Conservation (phyloP, 352 stramenopile genomes). For the Peronospora farinosa region DNA sequence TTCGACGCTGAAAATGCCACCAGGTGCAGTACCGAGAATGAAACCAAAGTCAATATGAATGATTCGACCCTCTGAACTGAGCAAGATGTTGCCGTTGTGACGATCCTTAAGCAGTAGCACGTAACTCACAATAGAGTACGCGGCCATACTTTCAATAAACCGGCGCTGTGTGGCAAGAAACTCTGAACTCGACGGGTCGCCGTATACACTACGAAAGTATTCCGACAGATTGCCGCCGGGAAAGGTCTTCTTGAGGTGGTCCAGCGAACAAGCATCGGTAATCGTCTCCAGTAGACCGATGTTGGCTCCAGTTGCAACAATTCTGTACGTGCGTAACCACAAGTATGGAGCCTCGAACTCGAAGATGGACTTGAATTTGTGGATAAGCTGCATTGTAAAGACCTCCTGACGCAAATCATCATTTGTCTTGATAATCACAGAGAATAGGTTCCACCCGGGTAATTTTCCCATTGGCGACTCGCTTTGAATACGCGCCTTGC, state of each 20-base stretch:
- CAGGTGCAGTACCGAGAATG: constrained; percentile 95
- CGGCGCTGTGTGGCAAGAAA: constrained; percentile 81
- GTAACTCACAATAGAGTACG: constrained; percentile 97
- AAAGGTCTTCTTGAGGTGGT: constrained; percentile 94
- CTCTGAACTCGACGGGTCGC: constrained; percentile 29
- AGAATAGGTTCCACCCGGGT: constrained; percentile 86
- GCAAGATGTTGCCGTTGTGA: constrained; percentile 98
- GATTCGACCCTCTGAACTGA: constrained; percentile 92
- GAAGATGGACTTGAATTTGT: constrained; percentile 92
- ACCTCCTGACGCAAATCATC: constrained; percentile 96
- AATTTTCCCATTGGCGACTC: constrained; percentile 74
- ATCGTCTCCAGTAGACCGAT: constrained; percentile 95
- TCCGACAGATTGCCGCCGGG: constrained; percentile 75
- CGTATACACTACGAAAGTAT: constrained; percentile 84
- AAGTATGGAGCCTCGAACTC: constrained; percentile 87
- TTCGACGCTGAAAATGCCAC: constrained; percentile 95
- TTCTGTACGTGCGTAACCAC: constrained; percentile 92
- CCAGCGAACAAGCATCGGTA: constrained; percentile 92
- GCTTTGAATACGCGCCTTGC: constrained; percentile 47
- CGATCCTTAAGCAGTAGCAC: constrained; percentile 96
- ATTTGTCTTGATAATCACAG: constrained; percentile 97
- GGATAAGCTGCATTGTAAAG: constrained; percentile 96
- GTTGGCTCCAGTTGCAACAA: constrained; percentile 90
- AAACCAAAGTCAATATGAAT: constrained; percentile 99
- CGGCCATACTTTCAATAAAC: constrained; percentile 93